A percentile compares a stretch with the other conserved stretches of the same genome.
Conservation (phyloP, 2,329 filamentous ascomycete species). For the Cercospora sojina region DNA sequence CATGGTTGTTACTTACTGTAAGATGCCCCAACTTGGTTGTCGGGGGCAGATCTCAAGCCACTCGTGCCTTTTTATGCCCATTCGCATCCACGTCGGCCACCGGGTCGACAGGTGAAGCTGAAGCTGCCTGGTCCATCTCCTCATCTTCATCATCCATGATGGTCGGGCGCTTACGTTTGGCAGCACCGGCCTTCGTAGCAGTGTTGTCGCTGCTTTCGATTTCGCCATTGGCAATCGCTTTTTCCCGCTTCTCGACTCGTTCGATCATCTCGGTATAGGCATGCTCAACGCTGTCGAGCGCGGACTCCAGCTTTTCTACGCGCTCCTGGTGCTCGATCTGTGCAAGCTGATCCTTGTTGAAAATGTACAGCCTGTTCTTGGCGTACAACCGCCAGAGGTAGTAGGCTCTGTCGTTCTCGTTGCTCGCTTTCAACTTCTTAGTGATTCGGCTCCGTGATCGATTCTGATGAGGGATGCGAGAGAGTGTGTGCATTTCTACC, state of each 20-base stretch:
- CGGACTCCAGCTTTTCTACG: constrained; percentile 69
- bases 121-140: constrained; percentile 21
- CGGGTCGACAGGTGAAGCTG: constrained; percentile 15
- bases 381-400: constrained; percentile 70
- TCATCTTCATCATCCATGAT: constrained; percentile 30
- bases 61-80: constrained; percentile 23
- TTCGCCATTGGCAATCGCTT: constrained; percentile 23
- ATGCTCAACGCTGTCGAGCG: constrained; percentile 65
- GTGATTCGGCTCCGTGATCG: constrained; percentile 50
- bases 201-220: constrained; percentile 12
- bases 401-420: constrained; percentile 62
- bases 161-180: constrained; percentile 27
- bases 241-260: constrained; percentile 41
- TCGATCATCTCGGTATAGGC: constrained; percentile 70
- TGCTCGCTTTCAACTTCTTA: constrained; percentile 49
- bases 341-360: constrained; percentile 69
- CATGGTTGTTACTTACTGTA: not conserved
- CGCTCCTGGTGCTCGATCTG: constrained; percentile 68
- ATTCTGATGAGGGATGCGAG: constrained; percentile 52
- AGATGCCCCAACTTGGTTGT: not conserved
- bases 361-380: constrained; percentile 74
- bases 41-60: constrained; percentile 8
- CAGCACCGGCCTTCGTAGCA: constrained; percentile 1
- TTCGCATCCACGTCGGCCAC: constrained; percentile 13
- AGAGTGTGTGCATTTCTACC: constrained; percentile 71